A percentile compares a stretch with the other conserved stretches of the same genome.
Conservation (phyloP, 2,329 filamentous ascomycete genomes). For the Cercospora sp. region DNA sequence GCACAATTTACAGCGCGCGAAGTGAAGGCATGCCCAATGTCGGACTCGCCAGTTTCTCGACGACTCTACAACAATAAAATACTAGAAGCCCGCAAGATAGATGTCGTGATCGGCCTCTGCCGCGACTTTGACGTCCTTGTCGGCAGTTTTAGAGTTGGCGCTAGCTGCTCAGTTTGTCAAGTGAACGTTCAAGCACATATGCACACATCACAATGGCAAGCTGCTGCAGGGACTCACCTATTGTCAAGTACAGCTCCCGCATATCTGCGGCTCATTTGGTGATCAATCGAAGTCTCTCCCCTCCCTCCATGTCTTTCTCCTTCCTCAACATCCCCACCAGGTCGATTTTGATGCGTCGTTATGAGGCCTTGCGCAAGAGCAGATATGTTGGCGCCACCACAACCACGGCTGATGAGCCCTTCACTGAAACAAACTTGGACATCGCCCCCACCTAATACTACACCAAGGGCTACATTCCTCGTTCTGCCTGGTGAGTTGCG, state of each 20-base stretch:
- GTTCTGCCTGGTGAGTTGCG: conserved; percentile 20
- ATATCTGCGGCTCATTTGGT: neutral
- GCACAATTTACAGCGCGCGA: neutral
- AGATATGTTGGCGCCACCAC: neutral
- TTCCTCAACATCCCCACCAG: neutral
- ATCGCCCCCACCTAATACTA: neutral
- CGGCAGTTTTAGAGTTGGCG: neutral
- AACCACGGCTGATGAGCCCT: neutral
- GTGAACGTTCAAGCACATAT: neutral
- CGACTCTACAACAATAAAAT: neutral
- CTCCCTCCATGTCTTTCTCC: neutral
- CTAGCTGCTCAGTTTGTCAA: neutral
- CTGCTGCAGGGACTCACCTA: conserved; percentile 1
- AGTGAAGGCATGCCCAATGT: neutral
- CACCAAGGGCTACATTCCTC: conserved; percentile 7
- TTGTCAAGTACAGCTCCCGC: conserved; percentile 2
- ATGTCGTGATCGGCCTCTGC: neutral
- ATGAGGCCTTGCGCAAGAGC: neutral
- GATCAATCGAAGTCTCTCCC: neutral
- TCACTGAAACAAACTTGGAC: neutral
- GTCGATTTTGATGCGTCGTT: neutral
- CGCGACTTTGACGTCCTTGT: neutral
- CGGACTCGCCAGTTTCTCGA: neutral
- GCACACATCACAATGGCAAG: conserved; percentile 3
- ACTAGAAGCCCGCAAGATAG: neutral